These are phyloP conservation scores for Tagetes erecta DNA, from an alignment of 129 eudicot species.

Conservation along the genomic window DNA sequence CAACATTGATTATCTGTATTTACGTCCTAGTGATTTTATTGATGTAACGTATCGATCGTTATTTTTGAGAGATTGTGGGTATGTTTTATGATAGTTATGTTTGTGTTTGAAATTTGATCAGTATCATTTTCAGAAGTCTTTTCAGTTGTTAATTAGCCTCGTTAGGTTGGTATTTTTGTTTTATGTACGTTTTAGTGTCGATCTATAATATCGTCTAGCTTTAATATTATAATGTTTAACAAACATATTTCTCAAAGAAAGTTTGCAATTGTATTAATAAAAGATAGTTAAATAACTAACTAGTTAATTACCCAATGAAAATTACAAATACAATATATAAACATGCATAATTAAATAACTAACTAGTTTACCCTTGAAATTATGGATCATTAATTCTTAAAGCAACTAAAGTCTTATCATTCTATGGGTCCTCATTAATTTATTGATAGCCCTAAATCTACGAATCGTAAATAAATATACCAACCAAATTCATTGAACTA, in stretches of 20 bases:
- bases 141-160: not conserved
- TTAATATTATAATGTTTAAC: not conserved
- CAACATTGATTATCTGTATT: not conserved
- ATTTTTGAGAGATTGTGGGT: slow-evolving; percentile 10
- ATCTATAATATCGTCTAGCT: not conserved
- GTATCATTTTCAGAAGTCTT: slow-evolving; percentile 1
- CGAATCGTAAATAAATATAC: no score
- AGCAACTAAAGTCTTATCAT: no score
- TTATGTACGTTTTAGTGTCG: no score
- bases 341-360: not conserved
- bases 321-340: not conserved
- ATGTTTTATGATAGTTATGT: slow-evolving; percentile 17
- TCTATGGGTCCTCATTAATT: no score
- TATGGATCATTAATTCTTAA: no score
- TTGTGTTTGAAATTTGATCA: slow-evolving; percentile 13
- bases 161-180: not conserved
- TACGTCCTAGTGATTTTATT: not conserved
- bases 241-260: not conserved
- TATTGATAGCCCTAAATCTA: no score
- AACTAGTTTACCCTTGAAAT: no score
- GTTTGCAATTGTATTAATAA: no score
- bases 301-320: not conserved
- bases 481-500: no score
- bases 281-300: not conserved
- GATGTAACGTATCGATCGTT: not conserved